phyloP scores from a whole-genome alignment of 2,329 filamentous ascomycete genomes.

The Alternaria consortialis region DNA sequence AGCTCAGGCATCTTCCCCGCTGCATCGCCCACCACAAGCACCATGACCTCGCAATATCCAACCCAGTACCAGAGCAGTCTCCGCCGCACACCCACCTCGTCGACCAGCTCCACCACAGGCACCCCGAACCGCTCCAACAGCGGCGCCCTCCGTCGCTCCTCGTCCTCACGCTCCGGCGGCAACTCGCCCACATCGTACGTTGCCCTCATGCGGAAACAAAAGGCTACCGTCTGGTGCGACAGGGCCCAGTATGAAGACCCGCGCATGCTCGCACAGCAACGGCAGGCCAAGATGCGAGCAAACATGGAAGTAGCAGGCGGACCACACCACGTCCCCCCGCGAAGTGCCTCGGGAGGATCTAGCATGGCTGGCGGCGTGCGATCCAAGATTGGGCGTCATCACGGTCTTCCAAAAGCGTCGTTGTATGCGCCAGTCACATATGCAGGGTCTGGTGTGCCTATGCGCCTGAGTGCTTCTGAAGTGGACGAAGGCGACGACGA shows the following conservation, averaged over 20 bases:
- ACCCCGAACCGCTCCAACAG: slow-evolving; percentile 58
- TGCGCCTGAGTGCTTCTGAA: slow-evolving; percentile 93
- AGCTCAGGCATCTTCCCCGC: slow-evolving; percentile 49
- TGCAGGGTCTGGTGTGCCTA: slow-evolving; percentile 81
- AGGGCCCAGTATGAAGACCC: slow-evolving; percentile 92
- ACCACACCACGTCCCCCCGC: slow-evolving; percentile 46
- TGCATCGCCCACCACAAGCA: slow-evolving; percentile 36
- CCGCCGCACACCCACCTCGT: slow-evolving; percentile 71
- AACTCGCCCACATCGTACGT: slow-evolving; percentile 80
- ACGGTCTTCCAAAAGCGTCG: slow-evolving; percentile 79
- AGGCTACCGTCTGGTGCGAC: slow-evolving; percentile 98
- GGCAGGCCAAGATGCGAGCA: slow-evolving; percentile 86
- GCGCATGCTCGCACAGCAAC: slow-evolving; percentile 80
- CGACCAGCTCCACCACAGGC: slow-evolving; percentile 70
- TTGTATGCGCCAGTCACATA: slow-evolving; percentile 82
- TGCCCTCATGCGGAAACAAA: slow-evolving; percentile 93
- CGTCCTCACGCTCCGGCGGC: slow-evolving; percentile 78
- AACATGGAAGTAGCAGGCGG: slow-evolving; percentile 81
- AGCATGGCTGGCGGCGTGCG: slow-evolving; percentile 64
- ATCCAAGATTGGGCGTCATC: slow-evolving; percentile 83
- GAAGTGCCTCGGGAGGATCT: slow-evolving; percentile 51
- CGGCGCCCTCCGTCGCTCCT: slow-evolving; percentile 73
- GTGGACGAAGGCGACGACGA: slow-evolving; percentile 88
- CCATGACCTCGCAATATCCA: slow-evolving; percentile 47
- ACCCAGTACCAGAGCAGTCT: slow-evolving; percentile 47